These are phyloP conservation scores for Cordyceps tenuipes DNA, from an alignment of 2,329 filamentous ascomycete genomes.

Conservation along the genomic window DNA sequence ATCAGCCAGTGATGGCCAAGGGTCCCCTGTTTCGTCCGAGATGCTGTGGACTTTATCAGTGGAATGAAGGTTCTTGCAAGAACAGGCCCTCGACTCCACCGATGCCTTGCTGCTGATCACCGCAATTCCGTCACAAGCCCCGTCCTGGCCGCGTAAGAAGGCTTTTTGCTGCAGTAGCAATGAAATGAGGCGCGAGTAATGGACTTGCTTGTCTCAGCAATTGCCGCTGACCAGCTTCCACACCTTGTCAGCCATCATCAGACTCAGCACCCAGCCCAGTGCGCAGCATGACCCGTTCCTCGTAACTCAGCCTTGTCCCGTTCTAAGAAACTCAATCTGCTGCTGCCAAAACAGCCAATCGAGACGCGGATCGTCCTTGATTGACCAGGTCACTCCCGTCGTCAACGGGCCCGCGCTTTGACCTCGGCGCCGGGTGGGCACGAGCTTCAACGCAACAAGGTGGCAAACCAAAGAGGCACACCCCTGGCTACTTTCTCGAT, in stretches of 20 bases:
- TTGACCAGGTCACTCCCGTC: not conserved
- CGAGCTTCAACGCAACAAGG: not conserved
- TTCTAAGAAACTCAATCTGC: not conserved
- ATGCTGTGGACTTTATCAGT: not conserved
- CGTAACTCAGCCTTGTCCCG: not conserved
- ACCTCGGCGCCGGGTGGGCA: not conserved
- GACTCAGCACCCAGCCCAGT: not conserved
- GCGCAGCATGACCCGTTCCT: not conserved
- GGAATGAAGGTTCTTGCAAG: not conserved
- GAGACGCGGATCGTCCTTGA: not conserved
- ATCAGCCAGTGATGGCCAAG: not conserved
- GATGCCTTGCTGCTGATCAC: conserved; percentile 4
- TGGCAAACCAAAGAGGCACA: not conserved
- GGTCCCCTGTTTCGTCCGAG: conserved; percentile 6
- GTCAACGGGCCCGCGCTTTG: not conserved
- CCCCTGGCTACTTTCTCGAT: not conserved
- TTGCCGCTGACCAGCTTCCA: not conserved
- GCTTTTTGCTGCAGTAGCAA: not conserved
- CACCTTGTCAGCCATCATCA: not conserved
- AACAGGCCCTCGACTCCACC: not conserved
- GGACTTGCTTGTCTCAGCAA: not conserved
- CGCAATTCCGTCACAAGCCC: not conserved
- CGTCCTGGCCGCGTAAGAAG: not conserved
- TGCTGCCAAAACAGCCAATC: not conserved
- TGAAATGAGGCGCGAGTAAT: not conserved